Percentiles rank a stretch among this genome's conserved stretches.
Conservation (phyloP, 441 rosid genomes). For the Populus hybrid region DNA sequence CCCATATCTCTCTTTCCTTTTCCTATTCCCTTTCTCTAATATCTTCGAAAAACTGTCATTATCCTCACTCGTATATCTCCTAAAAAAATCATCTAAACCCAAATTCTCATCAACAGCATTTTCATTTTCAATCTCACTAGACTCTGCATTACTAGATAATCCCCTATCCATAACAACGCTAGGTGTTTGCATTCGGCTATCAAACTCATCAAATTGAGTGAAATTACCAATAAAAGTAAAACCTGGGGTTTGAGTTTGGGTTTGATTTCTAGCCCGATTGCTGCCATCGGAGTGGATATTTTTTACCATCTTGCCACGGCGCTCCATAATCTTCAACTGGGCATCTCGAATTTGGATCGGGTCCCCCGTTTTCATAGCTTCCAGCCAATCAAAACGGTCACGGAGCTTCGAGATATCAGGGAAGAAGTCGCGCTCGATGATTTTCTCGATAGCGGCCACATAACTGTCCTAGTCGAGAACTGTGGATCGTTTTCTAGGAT, state of each 20-base stretch:
- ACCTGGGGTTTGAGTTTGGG: constrained; percentile 79
- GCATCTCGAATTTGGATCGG: constrained; percentile 86
- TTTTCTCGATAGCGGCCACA: constrained; percentile 80
- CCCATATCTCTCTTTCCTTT: constrained; percentile 67
- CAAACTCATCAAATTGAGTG: constrained; percentile 79
- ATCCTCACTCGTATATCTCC: constrained; percentile 89
- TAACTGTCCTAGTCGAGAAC: constrained; percentile 23
- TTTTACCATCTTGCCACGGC: constrained; percentile 58
- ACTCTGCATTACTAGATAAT: constrained; percentile 26
- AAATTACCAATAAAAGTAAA: constrained; percentile 72
- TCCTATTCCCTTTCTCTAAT: constrained; percentile 82
- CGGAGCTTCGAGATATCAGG: constrained; percentile 92
- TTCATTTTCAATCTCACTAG: background rate
- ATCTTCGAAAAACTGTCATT: constrained; percentile 85
- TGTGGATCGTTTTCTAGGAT: no score
- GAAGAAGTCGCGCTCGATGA: constrained; percentile 93
- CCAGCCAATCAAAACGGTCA: constrained; percentile 93
- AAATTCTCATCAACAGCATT: constrained; percentile 54
- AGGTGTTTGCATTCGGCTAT: constrained; percentile 40
- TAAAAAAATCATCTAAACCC: constrained; percentile 77
- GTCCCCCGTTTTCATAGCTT: constrained; percentile 77
- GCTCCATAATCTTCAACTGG: constrained; percentile 88
- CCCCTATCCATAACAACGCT: constrained; percentile 34
- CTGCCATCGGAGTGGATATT: constrained; percentile 34
- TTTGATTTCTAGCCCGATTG: constrained; percentile 18